Evolutionary conservation across 331 rosid species (phyloP).

Genomic region (Phaseolus coccineus): DNA sequence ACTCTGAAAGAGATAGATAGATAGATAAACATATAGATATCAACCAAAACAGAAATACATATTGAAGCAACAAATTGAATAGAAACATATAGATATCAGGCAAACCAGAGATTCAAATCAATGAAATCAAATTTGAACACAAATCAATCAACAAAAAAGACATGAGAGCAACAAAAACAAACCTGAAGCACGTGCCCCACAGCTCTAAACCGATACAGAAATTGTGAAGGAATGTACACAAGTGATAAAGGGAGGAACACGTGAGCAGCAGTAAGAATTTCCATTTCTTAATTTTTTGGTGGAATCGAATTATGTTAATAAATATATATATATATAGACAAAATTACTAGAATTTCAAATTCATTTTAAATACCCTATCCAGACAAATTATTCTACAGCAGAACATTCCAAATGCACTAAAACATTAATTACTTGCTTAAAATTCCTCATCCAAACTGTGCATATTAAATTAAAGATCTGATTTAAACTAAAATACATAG

Average conservation of each 20-base stretch:
- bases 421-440: background rate
- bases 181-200: background rate
- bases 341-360: background rate
- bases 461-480: background rate
- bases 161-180: background rate
- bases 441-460: background rate
- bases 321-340: background rate
- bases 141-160: background rate
- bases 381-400: background rate
- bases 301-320: background rate
- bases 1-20: background rate
- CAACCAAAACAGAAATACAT: background rate
- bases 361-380: background rate
- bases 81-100: background rate
- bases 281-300: background rate
- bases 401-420: background rate
- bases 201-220: background rate
- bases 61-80: background rate
- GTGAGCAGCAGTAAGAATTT: background rate
- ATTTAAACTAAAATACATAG: conserved; percentile 4
- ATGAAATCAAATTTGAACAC: background rate
- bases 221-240: background rate
- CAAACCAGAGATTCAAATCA: background rate
- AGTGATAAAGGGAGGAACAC: background rate
- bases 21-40: background rate